These are phyloP conservation scores for Boeremia exigua DNA, from an alignment of 2,329 filamentous ascomycete species.

Conservation along the genomic window DNA sequence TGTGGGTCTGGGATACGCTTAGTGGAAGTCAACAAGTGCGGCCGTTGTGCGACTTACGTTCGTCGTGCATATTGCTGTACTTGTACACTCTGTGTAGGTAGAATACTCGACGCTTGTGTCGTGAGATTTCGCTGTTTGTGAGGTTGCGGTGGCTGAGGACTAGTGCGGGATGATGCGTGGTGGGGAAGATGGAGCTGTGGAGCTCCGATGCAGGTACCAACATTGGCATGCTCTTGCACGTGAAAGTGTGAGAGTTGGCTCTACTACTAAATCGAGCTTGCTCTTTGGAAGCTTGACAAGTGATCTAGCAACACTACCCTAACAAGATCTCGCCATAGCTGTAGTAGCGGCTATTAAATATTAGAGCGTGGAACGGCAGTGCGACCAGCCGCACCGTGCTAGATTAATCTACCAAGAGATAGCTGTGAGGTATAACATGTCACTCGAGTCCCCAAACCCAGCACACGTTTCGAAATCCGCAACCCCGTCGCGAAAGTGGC, in stretches of 20 bases:
- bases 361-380: constrained; percentile 6
- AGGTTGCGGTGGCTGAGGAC: not conserved
- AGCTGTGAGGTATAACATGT: constrained; percentile 15
- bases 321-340: not conserved
- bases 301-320: not conserved
- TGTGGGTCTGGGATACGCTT: constrained; percentile 63
- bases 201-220: constrained; percentile 24
- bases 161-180: constrained; percentile 12
- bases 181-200: constrained; percentile 17
- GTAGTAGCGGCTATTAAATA: not conserved
- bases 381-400: constrained; percentile 11
- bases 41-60: not conserved
- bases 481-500: constrained; percentile 39
- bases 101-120: not conserved
- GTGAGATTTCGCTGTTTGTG: not conserved
- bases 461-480: constrained; percentile 18
- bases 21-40: constrained; percentile 1
- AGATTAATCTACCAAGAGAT: constrained; percentile 19
- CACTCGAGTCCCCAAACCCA: constrained; percentile 17
- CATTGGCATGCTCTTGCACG: constrained; percentile 3
- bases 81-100: not conserved
- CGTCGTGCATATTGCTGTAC: constrained; percentile 11
- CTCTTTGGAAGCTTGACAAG: not conserved
- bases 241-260: not conserved
- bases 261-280: not conserved